These are phyloP conservation scores for Jackrogersella minutella DNA, from an alignment of 495 filamentous ascomycete species.

Conservation along the genomic window DNA sequence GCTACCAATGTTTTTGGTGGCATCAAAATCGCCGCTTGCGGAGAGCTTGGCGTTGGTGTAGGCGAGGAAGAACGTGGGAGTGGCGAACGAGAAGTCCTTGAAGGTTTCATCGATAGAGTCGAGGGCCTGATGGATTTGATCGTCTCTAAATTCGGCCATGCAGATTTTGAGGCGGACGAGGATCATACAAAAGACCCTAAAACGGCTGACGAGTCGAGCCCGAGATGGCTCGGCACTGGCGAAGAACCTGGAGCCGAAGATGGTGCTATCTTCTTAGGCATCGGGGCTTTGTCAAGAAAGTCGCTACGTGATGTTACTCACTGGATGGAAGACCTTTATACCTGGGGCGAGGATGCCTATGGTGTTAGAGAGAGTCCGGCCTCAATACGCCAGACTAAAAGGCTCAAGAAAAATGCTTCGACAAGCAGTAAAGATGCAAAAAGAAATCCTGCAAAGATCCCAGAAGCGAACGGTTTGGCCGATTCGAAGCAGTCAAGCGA, in stretches of 20 bases:
- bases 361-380: conserved; percentile 78
- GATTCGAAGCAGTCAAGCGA: conserved; percentile 1
- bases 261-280: conserved; percentile 83
- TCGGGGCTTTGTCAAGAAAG: conserved; percentile 69
- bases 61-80: conserved; percentile 94
- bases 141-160: conserved; percentile 82
- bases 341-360: conserved; percentile 78
- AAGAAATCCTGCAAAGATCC: neutral
- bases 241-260: conserved; percentile 71
- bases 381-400: conserved; percentile 55
- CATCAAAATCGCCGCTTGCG: conserved; percentile 88
- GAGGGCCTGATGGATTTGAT: conserved; percentile 82
- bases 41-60: conserved; percentile 91
- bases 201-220: conserved; percentile 6
- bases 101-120: conserved; percentile 75
- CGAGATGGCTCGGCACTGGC: conserved; percentile 73
- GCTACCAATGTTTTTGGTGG: conserved; percentile 79
- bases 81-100: conserved; percentile 88
- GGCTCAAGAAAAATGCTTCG: conserved; percentile 26
- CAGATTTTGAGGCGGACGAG: conserved; percentile 28
- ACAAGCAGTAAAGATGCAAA: conserved; percentile 37
- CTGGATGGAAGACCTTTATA: conserved; percentile 87
- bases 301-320: conserved; percentile 72
- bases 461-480: neutral
- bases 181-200: conserved; percentile 25